Evolutionary conservation across 306 rosid genomes (phyloP), one percentile per base, ranked within the genome.

Genomic region (Casuarina cunninghamiana): DNA sequence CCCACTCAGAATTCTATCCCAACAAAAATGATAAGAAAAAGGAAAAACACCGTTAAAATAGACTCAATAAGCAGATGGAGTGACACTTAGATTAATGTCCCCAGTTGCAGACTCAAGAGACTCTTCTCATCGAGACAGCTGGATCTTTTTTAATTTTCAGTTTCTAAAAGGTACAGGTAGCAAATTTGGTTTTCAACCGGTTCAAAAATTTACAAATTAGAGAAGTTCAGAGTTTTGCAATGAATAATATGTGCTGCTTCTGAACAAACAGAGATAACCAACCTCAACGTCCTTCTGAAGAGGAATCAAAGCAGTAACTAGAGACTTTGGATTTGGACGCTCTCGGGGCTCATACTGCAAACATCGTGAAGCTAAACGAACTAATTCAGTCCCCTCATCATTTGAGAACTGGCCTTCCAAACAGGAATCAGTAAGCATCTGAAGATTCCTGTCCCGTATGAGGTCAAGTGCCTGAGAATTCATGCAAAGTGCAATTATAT

Each of bases 201-300:
- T 48, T 78, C 72, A 69, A 77, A 16, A 44, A 57, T 62, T 71
- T 78, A 17, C 42, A 61, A 12, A 74, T 61, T 48, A 75, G 74
- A 60, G 51, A 68, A 72, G 69, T 44, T 46, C 60, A 37, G n/a
- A 38, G 21, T 57, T 43, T 13, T 10, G 46, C 55, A 66, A 69
- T 57, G 50, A 32, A 46, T 53, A 74, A 54, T 53, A 79, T 75
- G 73, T 3, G 42, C 80, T 75, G 72, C 60, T 55, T 71, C 35
- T 53, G 65, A 35, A 65, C 41, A 42, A 17, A 32, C n/a, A 74
- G 58, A 62, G 76, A 78, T 51, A 61, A 68, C 88, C 75, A 73
- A 95, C 99, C 96, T 95, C 99, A 51, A 88, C 60, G 53, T 91
- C 97, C 82, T 95, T 92, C 86, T 95, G 99, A 72, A 95, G 85